Evolutionary conservation across 2,329 filamentous ascomycete genomes (phyloP).

Genomic region (Zarea fungicola): DNA sequence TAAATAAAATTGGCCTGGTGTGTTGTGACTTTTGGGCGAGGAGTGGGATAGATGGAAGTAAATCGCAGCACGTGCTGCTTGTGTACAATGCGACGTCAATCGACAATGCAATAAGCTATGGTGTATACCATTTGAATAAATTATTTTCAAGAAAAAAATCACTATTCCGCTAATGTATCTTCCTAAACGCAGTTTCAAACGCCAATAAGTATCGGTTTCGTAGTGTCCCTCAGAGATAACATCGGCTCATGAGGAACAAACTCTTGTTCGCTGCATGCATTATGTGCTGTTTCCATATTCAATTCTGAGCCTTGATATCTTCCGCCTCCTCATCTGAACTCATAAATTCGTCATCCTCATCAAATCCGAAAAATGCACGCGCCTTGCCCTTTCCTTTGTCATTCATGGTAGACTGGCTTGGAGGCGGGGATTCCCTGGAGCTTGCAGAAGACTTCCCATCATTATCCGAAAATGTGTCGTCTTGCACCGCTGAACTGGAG

Average conservation of each 20-base stretch:
- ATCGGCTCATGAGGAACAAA: background rate
- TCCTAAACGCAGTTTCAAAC: background rate
- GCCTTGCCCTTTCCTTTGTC: slow-evolving; percentile 33
- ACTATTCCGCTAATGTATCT: slow-evolving; percentile 6
- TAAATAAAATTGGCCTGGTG: slow-evolving; percentile 29
- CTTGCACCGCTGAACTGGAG: slow-evolving; percentile 35
- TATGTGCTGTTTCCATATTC: no score
- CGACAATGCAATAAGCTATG: slow-evolving; percentile 21
- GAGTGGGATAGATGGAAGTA: slow-evolving; percentile 20
- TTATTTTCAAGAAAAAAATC: background rate
- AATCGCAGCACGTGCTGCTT: slow-evolving; percentile 29
- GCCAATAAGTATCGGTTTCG: no score
- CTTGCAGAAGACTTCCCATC: slow-evolving; percentile 30
- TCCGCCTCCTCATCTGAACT: slow-evolving; percentile 59
- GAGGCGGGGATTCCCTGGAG: slow-evolving; percentile 46
- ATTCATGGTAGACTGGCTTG: slow-evolving; percentile 35
- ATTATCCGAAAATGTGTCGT: slow-evolving; percentile 28
- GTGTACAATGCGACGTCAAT: slow-evolving; percentile 32
- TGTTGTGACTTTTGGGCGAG: slow-evolving; percentile 16
- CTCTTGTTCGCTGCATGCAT: background rate
- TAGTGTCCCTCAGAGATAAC: no score
- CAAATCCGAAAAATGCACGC: slow-evolving; percentile 66
- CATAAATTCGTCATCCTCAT: slow-evolving; percentile 73
- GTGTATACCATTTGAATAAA: slow-evolving; percentile 11
- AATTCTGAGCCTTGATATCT: slow-evolving; percentile 22